phyloP scores from a whole-genome alignment of 2,329 filamentous ascomycete species.

The Ophiocordyceps camponoti-rufipedis region DNA sequence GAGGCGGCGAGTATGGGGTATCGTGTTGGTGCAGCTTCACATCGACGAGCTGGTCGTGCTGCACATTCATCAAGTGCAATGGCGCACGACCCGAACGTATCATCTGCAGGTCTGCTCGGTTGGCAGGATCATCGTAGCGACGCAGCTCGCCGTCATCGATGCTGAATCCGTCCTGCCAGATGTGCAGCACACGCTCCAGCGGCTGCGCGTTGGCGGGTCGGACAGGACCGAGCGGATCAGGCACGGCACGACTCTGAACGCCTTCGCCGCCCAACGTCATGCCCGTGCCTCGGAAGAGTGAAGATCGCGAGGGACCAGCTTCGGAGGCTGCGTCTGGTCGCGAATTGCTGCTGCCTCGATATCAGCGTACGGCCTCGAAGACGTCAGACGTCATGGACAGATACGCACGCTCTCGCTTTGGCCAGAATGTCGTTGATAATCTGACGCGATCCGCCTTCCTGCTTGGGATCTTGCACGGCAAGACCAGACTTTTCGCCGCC shows the following conservation, averaged over 20 bases:
- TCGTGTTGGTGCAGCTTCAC: slow-evolving; percentile 65
- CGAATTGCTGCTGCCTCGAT: slow-evolving; percentile 34
- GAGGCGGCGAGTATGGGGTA: slow-evolving; percentile 48
- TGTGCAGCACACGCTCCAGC: slow-evolving; percentile 52
- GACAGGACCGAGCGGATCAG: slow-evolving; percentile 31
- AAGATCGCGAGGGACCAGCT: slow-evolving; percentile 28
- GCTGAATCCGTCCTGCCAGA: slow-evolving; percentile 75
- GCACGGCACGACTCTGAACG: slow-evolving; percentile 47
- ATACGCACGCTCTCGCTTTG: slow-evolving; percentile 40
- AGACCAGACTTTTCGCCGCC: slow-evolving; percentile 71
- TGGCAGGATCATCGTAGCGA: slow-evolving; percentile 62
- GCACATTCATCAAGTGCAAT: slow-evolving; percentile 59
- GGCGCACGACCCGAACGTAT: slow-evolving; percentile 64
- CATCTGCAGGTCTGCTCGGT: slow-evolving; percentile 53
- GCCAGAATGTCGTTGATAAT: slow-evolving; percentile 46
- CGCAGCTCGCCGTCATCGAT: slow-evolving; percentile 65
- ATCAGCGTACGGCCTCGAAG: slow-evolving; percentile 3
- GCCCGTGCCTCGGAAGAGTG: slow-evolving; percentile 50
- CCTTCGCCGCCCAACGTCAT: slow-evolving; percentile 67
- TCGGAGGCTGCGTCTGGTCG: slow-evolving; percentile 31
- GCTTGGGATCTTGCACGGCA: slow-evolving; percentile 44
- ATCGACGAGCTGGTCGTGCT: slow-evolving; percentile 57
- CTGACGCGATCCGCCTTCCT: slow-evolving; percentile 29
- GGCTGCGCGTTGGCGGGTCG: slow-evolving; percentile 19
- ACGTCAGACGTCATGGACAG: background rate